Evolutionary conservation across 2,329 filamentous ascomycete species (phyloP).

Genomic region (Byssoonygena ceratinophila): DNA sequence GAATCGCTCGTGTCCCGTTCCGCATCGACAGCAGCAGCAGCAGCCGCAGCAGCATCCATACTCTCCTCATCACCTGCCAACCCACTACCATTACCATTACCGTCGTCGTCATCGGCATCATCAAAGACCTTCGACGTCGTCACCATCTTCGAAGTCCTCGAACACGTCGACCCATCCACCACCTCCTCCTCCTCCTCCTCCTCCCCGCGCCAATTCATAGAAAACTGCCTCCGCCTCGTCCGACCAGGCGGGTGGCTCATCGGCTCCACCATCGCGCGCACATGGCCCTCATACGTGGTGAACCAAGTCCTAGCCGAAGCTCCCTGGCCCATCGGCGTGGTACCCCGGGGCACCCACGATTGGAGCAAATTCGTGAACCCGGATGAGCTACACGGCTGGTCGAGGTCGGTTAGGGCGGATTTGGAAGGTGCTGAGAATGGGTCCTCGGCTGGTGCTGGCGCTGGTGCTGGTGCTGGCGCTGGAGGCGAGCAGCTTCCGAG

Average conservation of each 20-base stretch:
- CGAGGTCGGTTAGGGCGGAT: slow-evolving; percentile 20
- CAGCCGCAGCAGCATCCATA: no score
- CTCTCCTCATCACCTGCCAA: no score
- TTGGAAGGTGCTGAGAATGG: not conserved
- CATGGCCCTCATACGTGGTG: slow-evolving; percentile 78
- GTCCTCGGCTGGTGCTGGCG: slow-evolving; percentile 5
- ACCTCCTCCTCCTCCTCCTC: slow-evolving; percentile 64
- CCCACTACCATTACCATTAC: slow-evolving; percentile 9
- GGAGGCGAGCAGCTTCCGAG: not conserved
- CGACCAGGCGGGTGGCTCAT: slow-evolving; percentile 88
- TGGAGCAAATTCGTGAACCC: slow-evolving; percentile 94
- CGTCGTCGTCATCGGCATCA: no score
- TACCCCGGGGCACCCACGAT: slow-evolving; percentile 87
- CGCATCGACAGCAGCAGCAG: not conserved
- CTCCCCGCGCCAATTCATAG: slow-evolving; percentile 61
- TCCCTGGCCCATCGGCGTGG: slow-evolving; percentile 59
- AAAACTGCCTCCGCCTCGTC: slow-evolving; percentile 50
- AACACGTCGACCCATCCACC: slow-evolving; percentile 74
- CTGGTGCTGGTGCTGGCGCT: no score
- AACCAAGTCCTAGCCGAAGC: slow-evolving; percentile 86
- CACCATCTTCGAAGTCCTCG: slow-evolving; percentile 82
- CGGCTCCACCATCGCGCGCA: slow-evolving; percentile 82
- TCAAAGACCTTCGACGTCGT: slow-evolving; percentile 64
- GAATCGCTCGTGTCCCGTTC: slow-evolving; percentile 44
- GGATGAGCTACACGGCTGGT: slow-evolving; percentile 33